Percentiles rank a stretch among this genome's conserved stretches.
phyloP scores from a whole-genome alignment of 306 rosid genomes.

The Prunus campanulata region DNA sequence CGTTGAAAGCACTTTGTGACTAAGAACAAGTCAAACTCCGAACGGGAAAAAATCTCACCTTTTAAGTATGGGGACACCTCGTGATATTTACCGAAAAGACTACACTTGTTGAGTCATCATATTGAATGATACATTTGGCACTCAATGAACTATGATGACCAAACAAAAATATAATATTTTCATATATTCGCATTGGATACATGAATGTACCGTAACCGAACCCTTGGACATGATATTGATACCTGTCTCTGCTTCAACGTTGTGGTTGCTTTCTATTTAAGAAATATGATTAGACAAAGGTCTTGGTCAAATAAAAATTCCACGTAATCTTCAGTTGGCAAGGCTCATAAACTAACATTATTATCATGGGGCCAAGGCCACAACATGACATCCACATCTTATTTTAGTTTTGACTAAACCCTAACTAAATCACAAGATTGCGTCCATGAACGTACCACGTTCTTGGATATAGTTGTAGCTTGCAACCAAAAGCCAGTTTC shows the following conservation, averaged over 20 bases:
- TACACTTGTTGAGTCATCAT: too few relatives aligned
- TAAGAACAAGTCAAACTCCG: too few relatives aligned
- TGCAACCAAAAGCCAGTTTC: neutral
- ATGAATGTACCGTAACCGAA: too few relatives aligned
- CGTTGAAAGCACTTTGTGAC: too few relatives aligned
- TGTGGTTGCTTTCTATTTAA: slow-evolving; percentile 3
- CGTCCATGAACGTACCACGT: neutral
- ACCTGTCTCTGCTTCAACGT: neutral
- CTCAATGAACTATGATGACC: too few relatives aligned
- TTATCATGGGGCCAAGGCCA: neutral
- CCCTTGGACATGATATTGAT: neutral
- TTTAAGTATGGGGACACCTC: too few relatives aligned
- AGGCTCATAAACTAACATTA: neutral
- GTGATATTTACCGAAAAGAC: too few relatives aligned
- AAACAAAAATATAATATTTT: too few relatives aligned
- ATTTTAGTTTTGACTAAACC: neutral
- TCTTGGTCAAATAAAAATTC: slow-evolving; percentile 19
- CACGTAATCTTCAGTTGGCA: neutral
- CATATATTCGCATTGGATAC: too few relatives aligned
- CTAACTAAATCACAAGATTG: neutral
- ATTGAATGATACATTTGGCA: too few relatives aligned
- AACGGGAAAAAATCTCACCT: too few relatives aligned
- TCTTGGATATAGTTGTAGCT: neutral
- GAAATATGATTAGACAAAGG: slow-evolving; percentile 13
- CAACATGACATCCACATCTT: neutral